Evolutionary conservation across 2,329 filamentous ascomycete species (phyloP).

Genomic region (Biscogniauxia sp.): DNA sequence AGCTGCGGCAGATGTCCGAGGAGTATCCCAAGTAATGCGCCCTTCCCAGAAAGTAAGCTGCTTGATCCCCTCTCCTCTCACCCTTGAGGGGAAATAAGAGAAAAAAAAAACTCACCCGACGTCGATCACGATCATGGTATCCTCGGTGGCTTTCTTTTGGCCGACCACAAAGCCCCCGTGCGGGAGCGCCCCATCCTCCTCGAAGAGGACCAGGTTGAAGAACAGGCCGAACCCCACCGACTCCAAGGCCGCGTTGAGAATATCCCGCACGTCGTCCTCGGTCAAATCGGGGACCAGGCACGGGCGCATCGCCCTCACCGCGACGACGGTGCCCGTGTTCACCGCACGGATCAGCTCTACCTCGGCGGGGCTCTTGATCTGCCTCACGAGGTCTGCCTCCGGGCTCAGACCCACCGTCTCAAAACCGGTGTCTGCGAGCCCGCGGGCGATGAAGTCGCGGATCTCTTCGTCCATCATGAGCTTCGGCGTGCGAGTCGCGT

Average conservation of each 20-base stretch:
- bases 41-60: conserved; percentile 26
- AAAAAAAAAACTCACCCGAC: conserved; percentile 41
- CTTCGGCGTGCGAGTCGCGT: conserved; percentile 23
- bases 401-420: conserved; percentile 52
- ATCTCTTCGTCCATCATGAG: conserved; percentile 67
- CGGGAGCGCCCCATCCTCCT: conserved; percentile 51
- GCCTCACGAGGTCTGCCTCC: conserved; percentile 56
- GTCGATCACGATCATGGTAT: conserved; percentile 61
- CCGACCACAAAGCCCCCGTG: conserved; percentile 54
- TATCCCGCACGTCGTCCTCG: conserved; percentile 54
- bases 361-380: conserved; percentile 56
- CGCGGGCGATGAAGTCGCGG: conserved; percentile 60
- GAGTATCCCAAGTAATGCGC: conserved; percentile 62
- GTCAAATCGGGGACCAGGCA: conserved; percentile 57
- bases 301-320: conserved; percentile 54
- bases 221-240: conserved; percentile 55
- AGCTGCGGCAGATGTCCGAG: conserved; percentile 62
- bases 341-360: conserved; percentile 58
- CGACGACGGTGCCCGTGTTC: conserved; percentile 62
- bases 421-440: conserved; percentile 52
- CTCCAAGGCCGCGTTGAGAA: conserved; percentile 54
- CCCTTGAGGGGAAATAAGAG: neutral
- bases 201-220: conserved; percentile 64
- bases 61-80: neutral
- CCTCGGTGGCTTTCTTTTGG: conserved; percentile 47